These are phyloP conservation scores for Trichosporon faecale DNA, from an alignment of 1,284 basidiomycete genomes.

Conservation along the genomic window DNA sequence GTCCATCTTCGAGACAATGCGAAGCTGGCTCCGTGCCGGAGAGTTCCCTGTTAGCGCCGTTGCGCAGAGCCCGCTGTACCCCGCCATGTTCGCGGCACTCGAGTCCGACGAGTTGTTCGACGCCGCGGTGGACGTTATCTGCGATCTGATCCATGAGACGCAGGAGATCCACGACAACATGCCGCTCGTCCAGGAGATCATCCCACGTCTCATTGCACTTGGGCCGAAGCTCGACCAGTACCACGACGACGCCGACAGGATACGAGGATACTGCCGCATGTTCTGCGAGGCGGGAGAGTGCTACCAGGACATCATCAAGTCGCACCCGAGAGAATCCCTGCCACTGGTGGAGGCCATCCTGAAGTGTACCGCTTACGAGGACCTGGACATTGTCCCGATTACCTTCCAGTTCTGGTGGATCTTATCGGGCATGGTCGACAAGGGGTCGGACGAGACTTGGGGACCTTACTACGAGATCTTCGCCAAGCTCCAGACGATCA, in stretches of 20 bases:
- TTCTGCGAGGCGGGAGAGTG: constrained; percentile 96
- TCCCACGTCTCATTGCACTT: constrained; percentile 75
- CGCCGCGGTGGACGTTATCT: constrained; percentile 83
- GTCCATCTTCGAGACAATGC: constrained; percentile 81
- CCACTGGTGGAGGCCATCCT: constrained; percentile 92
- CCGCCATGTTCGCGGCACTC: constrained; percentile 78
- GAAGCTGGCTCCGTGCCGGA: constrained; percentile 83
- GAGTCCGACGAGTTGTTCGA: constrained; percentile 85
- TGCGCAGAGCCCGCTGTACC: constrained; percentile 76
- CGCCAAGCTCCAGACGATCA: constrained; percentile 74
- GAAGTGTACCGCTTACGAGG: constrained; percentile 87
- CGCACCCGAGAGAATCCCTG: constrained; percentile 84
- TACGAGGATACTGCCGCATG: constrained; percentile 85
- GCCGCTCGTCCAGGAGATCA: constrained; percentile 78
- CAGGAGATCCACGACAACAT: constrained; percentile 96
- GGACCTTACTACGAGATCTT: constrained; percentile 71
- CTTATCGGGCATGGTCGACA: constrained; percentile 72
- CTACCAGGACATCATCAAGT: constrained; percentile 83
- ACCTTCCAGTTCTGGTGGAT: constrained; percentile 99
- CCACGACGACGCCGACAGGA: constrained; percentile 76
- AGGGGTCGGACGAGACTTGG: constrained; percentile 30
- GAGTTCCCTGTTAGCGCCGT: constrained; percentile 70
- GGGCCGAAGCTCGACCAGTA: constrained; percentile 60
- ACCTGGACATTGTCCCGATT: constrained; percentile 95
- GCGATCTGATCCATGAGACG: constrained; percentile 95